These are phyloP conservation scores for Boehmeria nivea DNA, from an alignment of 306 rosid species.

Conservation along the genomic window DNA sequence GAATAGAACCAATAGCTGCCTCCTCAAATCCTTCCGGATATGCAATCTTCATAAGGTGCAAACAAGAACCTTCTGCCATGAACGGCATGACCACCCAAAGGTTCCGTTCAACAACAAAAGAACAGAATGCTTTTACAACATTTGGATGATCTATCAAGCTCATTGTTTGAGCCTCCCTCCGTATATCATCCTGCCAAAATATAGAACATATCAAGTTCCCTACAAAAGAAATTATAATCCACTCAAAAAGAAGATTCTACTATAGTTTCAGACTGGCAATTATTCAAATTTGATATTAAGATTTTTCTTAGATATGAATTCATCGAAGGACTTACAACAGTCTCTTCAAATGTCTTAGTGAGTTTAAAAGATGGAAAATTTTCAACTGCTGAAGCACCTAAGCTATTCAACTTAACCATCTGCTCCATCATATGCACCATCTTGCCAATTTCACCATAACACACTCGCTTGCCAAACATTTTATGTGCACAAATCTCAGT, in stretches of 20 bases:
- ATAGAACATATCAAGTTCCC: background rate
- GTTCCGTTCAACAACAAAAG: conserved; percentile 74
- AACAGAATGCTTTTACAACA: conserved; percentile 73
- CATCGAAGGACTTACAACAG: background rate
- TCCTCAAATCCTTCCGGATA: conserved; percentile 90
- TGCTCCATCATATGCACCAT: no score
- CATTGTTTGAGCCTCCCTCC: conserved; percentile 95
- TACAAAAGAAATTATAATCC: background rate
- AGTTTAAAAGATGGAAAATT: background rate
- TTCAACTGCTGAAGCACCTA: background rate
- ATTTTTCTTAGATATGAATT: background rate
- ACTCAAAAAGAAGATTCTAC: background rate
- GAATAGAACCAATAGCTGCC: conserved; percentile 65
- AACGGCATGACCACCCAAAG: conserved; percentile 98
- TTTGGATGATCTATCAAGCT: conserved; percentile 84
- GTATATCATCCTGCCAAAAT: conserved; percentile 55
- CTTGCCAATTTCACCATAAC: no score
- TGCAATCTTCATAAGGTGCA: conserved; percentile 90
- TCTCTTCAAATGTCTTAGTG: background rate
- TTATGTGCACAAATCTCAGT: background rate
- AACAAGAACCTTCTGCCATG: conserved; percentile 94
- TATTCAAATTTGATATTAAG: background rate
- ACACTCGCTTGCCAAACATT: background rate
- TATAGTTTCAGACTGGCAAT: background rate
- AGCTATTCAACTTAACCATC: no score